Conservation (phyloP, 2,329 filamentous ascomycete genomes). For the Talaromyces funiculosus region DNA sequence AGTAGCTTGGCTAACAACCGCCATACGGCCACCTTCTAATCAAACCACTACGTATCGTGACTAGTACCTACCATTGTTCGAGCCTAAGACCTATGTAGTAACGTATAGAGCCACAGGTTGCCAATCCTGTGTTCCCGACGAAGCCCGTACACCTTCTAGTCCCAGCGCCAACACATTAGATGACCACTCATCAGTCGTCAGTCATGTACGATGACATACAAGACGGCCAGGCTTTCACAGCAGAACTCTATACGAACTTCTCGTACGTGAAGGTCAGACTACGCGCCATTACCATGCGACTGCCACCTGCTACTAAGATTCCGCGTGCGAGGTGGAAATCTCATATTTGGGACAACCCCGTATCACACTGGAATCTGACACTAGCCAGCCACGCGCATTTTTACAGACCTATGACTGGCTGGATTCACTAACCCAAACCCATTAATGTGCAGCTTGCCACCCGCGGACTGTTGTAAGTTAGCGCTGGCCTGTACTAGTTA, state of each 20-base stretch:
- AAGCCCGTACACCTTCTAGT: background rate
- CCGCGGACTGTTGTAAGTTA: background rate
- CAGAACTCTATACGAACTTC: background rate
- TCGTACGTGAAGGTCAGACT: background rate
- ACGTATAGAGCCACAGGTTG: background rate
- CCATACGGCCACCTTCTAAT: background rate
- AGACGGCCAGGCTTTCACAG: background rate
- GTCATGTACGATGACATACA: background rate
- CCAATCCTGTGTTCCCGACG: background rate
- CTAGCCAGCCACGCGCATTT: conserved; percentile 3
- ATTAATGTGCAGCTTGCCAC: background rate
- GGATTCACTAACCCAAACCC: no score
- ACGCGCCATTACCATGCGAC: background rate
- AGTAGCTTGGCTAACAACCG: background rate
- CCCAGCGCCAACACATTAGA: background rate
- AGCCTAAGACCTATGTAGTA: background rate
- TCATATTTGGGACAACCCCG: background rate
- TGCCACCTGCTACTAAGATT: background rate
- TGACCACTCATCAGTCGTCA: background rate
- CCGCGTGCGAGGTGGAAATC: background rate
- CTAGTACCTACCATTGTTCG: background rate
- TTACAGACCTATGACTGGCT: background rate
- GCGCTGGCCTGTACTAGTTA: background rate
- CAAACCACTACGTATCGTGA: background rate
- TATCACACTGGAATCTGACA: background rate